Evolutionary conservation across 2,329 filamentous ascomycete species (phyloP).

Genomic region (Aspergillus niger): DNA sequence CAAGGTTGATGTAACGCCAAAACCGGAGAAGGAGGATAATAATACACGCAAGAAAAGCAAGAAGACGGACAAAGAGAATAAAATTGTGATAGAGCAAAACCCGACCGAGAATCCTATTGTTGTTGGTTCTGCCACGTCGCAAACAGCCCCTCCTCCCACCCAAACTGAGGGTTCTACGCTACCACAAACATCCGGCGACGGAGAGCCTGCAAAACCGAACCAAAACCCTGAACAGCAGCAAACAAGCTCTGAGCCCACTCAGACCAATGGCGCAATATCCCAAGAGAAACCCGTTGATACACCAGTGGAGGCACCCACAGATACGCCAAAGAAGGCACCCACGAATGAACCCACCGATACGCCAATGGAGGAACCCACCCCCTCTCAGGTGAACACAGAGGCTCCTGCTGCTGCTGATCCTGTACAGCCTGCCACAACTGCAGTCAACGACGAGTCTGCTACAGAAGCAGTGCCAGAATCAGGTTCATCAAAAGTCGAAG

Average conservation of each 20-base stretch:
- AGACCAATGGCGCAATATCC: background rate
- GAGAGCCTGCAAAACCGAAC: constrained; percentile 13
- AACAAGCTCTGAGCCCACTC: background rate
- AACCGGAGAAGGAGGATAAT: constrained; percentile 52
- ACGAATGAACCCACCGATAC: background rate
- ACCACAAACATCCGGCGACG: constrained; percentile 12
- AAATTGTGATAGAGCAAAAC: constrained; percentile 25
- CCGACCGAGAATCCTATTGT: constrained; percentile 14
- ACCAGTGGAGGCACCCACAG: background rate
- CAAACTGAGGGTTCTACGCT: constrained; percentile 8
- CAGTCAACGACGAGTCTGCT: background rate
- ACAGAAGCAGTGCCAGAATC: background rate
- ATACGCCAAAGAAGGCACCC: background rate
- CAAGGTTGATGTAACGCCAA: constrained; percentile 54
- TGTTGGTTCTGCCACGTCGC: constrained; percentile 13
- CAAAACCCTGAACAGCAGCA: constrained; percentile 10
- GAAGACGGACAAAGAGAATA: constrained; percentile 34
- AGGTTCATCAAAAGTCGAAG: background rate
- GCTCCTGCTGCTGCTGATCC: background rate
- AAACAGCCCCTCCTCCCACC: constrained; percentile 9
- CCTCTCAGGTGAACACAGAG: background rate
- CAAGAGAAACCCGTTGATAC: constrained; percentile 7
- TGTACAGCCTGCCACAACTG: constrained; percentile 8
- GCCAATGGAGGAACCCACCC: background rate
- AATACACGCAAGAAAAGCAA: constrained; percentile 45